Evolutionary conservation across 345 rosid genomes (phyloP), one percentile per base, ranked within the genome.

Genomic region (Euphorbia lathyris): DNA sequence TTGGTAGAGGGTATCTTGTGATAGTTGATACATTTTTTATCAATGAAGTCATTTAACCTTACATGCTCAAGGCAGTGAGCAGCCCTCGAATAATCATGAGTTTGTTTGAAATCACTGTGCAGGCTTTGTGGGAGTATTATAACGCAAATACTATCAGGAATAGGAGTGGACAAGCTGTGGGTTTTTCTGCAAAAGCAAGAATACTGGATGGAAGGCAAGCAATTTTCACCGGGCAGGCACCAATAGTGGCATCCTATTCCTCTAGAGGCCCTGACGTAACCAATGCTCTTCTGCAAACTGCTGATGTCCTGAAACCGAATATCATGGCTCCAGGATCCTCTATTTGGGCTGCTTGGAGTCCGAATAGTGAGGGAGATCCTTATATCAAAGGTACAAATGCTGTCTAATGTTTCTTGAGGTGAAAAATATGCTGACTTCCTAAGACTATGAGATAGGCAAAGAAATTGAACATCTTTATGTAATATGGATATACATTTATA

Each of bases 341-440:
- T 9, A 83, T 83, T 69, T 83, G 84, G 87, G 87, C 81, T 52
- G 84, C 87, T 1, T 81, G 87, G 87, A 81, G 84, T 68, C 81
- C 81, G 34, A 61, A 32, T 34, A 76, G 84, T 42, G 80, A 78
- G 57, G 84, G 84, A 76, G 84, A 81, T 72, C 78, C 68, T 72
- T 63, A 51, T 65, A 68, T 78, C 71, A 76, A 74, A 66, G 87
- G 84, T 81, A 75, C 42, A 32, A n/a, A 59, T 30, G 12, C 27
- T 32, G 45, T 53, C 16, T 45, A 17, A n/a, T 26, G 10, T 38
- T 30, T 60, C 50, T 45, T 40, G 22, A 56, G 40, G 55, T 40
- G 61, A 13, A 52, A 65, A 13, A 29, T 16, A 29, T 16, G 56
- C 29, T 16, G 8, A 55, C 43, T 12, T 19, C 45, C 66, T 11